Conservation (phyloP, 495 filamentous ascomycete species). For the Bombardia bombarda region DNA sequence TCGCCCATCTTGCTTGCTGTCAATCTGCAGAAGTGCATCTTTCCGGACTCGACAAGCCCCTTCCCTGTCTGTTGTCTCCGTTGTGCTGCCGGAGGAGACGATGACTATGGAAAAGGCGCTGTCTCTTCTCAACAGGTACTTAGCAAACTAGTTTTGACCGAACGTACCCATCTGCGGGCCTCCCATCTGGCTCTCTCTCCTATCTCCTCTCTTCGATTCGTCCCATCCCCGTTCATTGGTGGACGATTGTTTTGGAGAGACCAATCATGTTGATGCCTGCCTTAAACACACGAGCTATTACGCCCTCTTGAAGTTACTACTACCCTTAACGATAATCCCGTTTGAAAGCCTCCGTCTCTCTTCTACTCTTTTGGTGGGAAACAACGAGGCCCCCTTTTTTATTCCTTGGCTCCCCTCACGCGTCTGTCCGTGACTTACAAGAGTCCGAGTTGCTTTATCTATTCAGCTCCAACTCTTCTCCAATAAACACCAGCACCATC, state of each 20-base stretch:
- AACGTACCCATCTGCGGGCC: constrained; percentile 33
- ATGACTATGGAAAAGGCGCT: constrained; percentile 33
- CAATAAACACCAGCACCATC: too few species aligned
- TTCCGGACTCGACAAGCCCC: constrained; percentile 32
- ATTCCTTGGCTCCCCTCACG: constrained; percentile 2
- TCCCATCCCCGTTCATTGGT: constrained; percentile 33
- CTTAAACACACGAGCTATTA: constrained; percentile 26
- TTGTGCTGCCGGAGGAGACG: constrained; percentile 25
- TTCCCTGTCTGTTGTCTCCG: constrained; percentile 24
- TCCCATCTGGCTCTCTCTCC: constrained; percentile 24
- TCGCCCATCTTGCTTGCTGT: constrained; percentile 10
- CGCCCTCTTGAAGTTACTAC: constrained; percentile 21
- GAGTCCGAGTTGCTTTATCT: neutral
- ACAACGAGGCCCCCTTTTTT: constrained; percentile 10
- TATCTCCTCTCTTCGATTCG: constrained; percentile 20
- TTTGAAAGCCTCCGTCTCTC: constrained; percentile 7
- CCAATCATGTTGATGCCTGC: constrained; percentile 38
- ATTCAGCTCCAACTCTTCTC: too few species aligned
- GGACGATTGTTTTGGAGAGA: constrained; percentile 13
- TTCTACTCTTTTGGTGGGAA: constrained; percentile 9
- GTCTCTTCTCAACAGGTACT: constrained; percentile 22
- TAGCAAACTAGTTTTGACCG: constrained; percentile 29
- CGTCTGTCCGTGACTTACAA: constrained; percentile 1
- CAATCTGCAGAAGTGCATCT: constrained; percentile 27
- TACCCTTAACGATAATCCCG: constrained; percentile 2